Evolutionary conservation across 2,329 filamentous ascomycete species (phyloP).

Genomic region (Colletotrichum camelliae): DNA sequence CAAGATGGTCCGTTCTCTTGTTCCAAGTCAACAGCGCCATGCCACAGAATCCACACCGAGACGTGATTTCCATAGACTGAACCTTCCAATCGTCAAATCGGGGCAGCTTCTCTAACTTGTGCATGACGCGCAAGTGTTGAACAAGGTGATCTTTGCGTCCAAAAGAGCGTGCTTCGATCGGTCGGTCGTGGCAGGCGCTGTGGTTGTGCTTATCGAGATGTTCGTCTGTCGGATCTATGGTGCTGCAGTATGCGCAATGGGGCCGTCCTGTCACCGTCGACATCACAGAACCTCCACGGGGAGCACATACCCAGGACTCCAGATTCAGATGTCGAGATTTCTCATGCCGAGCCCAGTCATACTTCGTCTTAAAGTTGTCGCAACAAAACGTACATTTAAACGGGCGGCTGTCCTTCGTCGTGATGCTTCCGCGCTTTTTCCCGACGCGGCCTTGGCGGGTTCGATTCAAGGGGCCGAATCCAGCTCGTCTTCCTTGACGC

Average conservation of each 20-base stretch:
- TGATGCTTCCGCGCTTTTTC: neutral
- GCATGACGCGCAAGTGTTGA: slow-evolving; percentile 33
- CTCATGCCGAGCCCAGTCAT: slow-evolving; percentile 56
- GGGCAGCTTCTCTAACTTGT: slow-evolving; percentile 39
- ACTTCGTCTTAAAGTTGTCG: slow-evolving; percentile 48
- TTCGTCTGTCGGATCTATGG: slow-evolving; percentile 21
- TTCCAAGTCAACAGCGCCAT: slow-evolving; percentile 28
- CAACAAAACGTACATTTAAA: slow-evolving; percentile 53
- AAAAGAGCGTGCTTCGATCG: slow-evolving; percentile 25
- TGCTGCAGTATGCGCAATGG: slow-evolving; percentile 30
- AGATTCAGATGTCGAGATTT: slow-evolving; percentile 50
- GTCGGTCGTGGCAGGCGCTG: slow-evolving; percentile 16
- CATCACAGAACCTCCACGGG: slow-evolving; percentile 22
- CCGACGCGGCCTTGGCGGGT: neutral
- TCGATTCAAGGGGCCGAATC: neutral
- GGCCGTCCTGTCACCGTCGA: slow-evolving; percentile 25
- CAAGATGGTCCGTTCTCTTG: slow-evolving; percentile 31
- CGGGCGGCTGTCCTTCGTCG: neutral
- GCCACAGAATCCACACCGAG: slow-evolving; percentile 35
- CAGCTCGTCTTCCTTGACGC: neutral
- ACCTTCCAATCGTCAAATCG: slow-evolving; percentile 42
- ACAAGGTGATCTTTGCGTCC: slow-evolving; percentile 35
- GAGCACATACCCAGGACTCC: slow-evolving; percentile 49
- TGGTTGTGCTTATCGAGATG: slow-evolving; percentile 31
- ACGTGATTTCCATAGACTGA: slow-evolving; percentile 25